phyloP scores from a whole-genome alignment of 139 green algal species.

The Chlorella sp. region DNA sequence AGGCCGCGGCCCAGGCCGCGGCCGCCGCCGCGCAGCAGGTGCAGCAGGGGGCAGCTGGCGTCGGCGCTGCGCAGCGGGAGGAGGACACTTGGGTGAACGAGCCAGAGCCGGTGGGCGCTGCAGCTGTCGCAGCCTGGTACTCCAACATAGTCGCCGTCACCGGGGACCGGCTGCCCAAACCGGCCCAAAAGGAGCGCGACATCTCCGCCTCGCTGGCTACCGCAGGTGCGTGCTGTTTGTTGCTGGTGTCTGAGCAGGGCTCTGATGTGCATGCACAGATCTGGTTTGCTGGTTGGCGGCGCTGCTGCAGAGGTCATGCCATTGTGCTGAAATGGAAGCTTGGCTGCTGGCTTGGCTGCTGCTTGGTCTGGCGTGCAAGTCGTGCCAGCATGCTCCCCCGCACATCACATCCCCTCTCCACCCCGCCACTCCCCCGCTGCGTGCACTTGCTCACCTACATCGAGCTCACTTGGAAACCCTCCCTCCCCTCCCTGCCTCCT shows the following conservation, averaged over 20 bases:
- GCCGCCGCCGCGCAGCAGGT: neutral
- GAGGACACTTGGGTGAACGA: neutral
- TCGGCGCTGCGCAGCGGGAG: neutral
- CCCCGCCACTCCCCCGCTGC: neutral
- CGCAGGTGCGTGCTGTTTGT: neutral
- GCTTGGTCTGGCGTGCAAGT: too few relatives aligned
- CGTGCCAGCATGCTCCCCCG: neutral
- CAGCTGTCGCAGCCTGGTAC: constrained; percentile 19
- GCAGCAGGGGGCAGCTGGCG: neutral
- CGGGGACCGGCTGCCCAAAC: constrained; percentile 17
- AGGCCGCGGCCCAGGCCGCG: neutral
- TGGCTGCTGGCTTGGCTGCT: too few relatives aligned
- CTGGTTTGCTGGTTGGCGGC: neutral
- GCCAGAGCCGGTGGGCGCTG: neutral
- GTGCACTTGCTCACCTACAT: neutral
- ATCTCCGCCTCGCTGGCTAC: constrained; percentile 29
- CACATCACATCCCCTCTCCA: neutral
- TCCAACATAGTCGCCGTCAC: neutral
- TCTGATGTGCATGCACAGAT: neutral
- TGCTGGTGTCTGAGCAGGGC: neutral
- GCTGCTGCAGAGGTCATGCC: neutral
- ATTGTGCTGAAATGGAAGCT: too few relatives aligned
- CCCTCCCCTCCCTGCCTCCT: neutral
- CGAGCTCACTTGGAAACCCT: neutral
- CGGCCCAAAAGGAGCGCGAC: neutral